Base-by-base conservation (phyloP, 148 eudicot genomes). In the Persicaria maculosa region DNA sequence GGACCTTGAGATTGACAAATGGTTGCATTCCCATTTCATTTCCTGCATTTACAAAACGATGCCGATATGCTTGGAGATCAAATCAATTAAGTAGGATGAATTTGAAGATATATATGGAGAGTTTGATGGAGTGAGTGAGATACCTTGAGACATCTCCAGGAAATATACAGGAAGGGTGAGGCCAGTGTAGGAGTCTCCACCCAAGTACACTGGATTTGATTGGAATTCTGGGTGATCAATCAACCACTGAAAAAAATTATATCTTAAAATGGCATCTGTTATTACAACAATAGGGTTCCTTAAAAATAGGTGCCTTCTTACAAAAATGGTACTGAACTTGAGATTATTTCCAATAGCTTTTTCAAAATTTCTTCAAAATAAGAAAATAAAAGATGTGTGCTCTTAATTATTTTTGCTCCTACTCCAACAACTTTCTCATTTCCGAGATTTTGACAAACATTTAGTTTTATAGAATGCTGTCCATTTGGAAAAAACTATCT, bases 111-210 rank as follows among this genome's bases (percentile, higher is more conserved):
- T 9, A 71, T 47, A 5, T 3, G 16, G 72, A 19, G 22, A 7
- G 48, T 3, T 31, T 31, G 40, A 31, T 31, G 40, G 40, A 31
- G 4, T 40, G 7, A 46, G 7, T 4, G 9, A 40, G 47, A 73
- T 79, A 84, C 86, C 86, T 1, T 69, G 19, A 11, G 73, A 59
- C 86, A 84, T 77, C 45, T 75, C 76, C 9, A 74, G 50, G 68
- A 81, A 76, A 58, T 79, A 77, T 2, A 77, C 25, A 4, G 92
- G 95, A 74, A 90, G 87, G 25, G 87, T 80, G 17, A 81, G 45
- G 54, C 92, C 95, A 2, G 81, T 76, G 65, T 88, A 90, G 0
- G 95, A 90, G 71, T 88, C 95, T 53, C 95, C 91, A 16, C 86
- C 91, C n/a, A 90, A 54, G 62, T 86, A 90, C 12, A 90, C 73